Evolutionary conservation across 805 yeast genomes (phyloP), one percentile per base, ranked within the genome.

Genomic region (Lipomyces chichibuensis): DNA sequence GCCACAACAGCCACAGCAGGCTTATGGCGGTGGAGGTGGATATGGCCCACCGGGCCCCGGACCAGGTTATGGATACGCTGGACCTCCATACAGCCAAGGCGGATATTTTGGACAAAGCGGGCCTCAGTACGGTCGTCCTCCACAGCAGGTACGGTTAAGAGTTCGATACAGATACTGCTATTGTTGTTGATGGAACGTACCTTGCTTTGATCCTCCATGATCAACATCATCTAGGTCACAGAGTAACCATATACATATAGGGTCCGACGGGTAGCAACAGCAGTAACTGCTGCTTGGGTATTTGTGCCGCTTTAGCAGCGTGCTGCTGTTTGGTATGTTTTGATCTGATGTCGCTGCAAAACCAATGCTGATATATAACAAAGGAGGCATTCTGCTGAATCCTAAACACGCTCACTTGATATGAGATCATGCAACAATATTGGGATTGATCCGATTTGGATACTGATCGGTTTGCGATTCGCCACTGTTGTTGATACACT

Each of bases 241-340:
- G 9, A 23, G 17, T 32, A 29, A 29, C 25, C 37, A 56, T 29
- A 14, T 7, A 56, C 25, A 27, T 52, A 23, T 27, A 25, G 32
- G n/a, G 32, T 3, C n/a, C 9, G 8, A 14, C 37, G 6, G n/a
- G 55, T 13, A 25, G 43, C 23, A 32, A 37, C 25, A 32, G n/a
- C n/a, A 32, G 17, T 7, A 61, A 53, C 32, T 54, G 59, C 55
- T 61, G 64, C 17, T 27, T 61, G 39, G 64, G 29, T 7, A 3
- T 54, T 14, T 54, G 59, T 20, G 64, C 64, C 7, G 60, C 27
- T 25, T 25, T 61, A 20, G 61, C 64, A 5, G 64, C 64, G n/a
- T 61, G 64, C 60, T 61, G 64, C 54, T 61, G 64, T 54, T 17
- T 61, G 23, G 64, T 59, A 27, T 39, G 62, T 59, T n/a, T 13